These are phyloP conservation scores for Globisporangium camurandrum DNA, from an alignment of 352 stramenopile genomes.

Conservation along the genomic window DNA sequence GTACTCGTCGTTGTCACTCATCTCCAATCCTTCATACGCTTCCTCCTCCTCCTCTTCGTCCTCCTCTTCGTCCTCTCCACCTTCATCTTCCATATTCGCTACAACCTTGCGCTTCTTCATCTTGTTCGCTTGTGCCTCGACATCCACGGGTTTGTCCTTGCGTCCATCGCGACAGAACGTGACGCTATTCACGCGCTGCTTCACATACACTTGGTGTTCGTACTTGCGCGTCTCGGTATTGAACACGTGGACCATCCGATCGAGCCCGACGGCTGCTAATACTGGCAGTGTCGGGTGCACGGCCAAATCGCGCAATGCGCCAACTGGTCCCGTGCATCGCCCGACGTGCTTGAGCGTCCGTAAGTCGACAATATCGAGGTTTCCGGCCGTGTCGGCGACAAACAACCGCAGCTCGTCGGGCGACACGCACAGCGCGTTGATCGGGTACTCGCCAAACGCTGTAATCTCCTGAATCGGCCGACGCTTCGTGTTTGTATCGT, in stretches of 20 bases:
- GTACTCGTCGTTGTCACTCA: slow-evolving; percentile 51
- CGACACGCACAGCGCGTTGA: slow-evolving; percentile 64
- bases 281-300: slow-evolving; percentile 87
- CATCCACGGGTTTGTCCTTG: slow-evolving; percentile 49
- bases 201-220: slow-evolving; percentile 65
- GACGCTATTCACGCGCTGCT: slow-evolving; percentile 88
- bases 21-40: slow-evolving; percentile 79
- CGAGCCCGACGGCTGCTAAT: slow-evolving; percentile 87
- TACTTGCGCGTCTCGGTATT: slow-evolving; percentile 82
- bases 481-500: slow-evolving; percentile 85
- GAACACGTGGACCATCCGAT: slow-evolving; percentile 93
- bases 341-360: slow-evolving; percentile 81
- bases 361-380: slow-evolving; percentile 86
- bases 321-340: slow-evolving; percentile 83
- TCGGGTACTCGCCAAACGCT: slow-evolving; percentile 70
- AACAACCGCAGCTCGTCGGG: slow-evolving; percentile 74
- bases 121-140: slow-evolving; percentile 18
- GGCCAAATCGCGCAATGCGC: slow-evolving; percentile 86
- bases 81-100: slow-evolving; percentile 25
- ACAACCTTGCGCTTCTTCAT: slow-evolving; percentile 56
- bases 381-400: slow-evolving; percentile 85
- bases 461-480: slow-evolving; percentile 60
- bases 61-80: slow-evolving; percentile 37
- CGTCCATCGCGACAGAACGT: slow-evolving; percentile 84
- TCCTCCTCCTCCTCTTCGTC: slow-evolving; percentile 70